Percentiles rank a stretch among this genome's conserved stretches.
Conservation (phyloP, 768 basidiomycete species). For the Gloeostereum incarnatum region DNA sequence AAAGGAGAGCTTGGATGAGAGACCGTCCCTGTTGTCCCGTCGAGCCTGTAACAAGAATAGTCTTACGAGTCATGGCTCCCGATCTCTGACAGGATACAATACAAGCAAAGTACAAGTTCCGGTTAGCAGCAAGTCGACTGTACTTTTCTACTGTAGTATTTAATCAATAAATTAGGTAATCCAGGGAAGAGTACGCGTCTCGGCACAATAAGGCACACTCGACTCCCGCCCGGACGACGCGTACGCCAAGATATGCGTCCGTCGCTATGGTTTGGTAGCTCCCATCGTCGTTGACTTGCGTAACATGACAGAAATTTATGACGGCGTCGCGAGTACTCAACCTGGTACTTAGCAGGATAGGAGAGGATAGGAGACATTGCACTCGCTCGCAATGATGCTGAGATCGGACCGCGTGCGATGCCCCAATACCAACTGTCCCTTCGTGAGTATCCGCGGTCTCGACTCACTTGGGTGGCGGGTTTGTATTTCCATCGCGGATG, state of each 20-base stretch:
- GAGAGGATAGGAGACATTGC: slow-evolving; percentile 11
- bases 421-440: slow-evolving; percentile 19
- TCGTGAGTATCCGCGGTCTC: slow-evolving; percentile 14
- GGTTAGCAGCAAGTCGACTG: no score
- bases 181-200: no score
- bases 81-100: no score
- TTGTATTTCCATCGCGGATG: slow-evolving; percentile 11
- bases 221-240: no score
- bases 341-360: slow-evolving; percentile 8
- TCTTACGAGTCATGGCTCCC: slow-evolving; percentile 4
- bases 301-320: slow-evolving; percentile 6
- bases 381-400: slow-evolving; percentile 1
- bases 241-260: slow-evolving; percentile 4
- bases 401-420: slow-evolving; percentile 10
- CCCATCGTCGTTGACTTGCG: slow-evolving; percentile 9
- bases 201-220: no score
- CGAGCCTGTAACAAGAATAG: slow-evolving; percentile 24
- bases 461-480: slow-evolving; percentile 12
- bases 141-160: no score
- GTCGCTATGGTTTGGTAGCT: slow-evolving; percentile 5
- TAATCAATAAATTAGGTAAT: no score
- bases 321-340: slow-evolving; percentile 10
- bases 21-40: slow-evolving; percentile 28
- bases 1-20: slow-evolving; percentile 18
- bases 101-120: no score